These are phyloP conservation scores for Lactarius hatsudake DNA, from an alignment of 768 basidiomycete species.

Conservation along the genomic window DNA sequence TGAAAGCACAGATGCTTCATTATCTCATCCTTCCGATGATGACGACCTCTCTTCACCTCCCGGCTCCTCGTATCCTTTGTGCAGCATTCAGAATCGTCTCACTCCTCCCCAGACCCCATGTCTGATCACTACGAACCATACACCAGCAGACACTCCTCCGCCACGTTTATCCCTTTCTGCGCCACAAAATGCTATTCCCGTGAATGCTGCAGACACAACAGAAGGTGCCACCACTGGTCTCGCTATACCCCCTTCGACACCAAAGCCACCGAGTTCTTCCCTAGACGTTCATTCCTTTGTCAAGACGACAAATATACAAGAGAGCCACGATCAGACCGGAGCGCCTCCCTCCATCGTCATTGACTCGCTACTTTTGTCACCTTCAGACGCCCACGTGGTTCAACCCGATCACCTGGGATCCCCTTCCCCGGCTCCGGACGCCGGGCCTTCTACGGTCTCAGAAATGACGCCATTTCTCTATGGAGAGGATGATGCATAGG, in stretches of 20 bases:
- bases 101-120: background rate
- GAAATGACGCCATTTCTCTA: no score
- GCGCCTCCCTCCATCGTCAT: background rate
- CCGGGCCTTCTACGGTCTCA: no score
- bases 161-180: background rate
- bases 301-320: background rate
- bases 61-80: background rate
- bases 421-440: no score
- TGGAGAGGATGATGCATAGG: no score
- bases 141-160: background rate
- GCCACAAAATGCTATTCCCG: background rate
- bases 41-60: background rate
- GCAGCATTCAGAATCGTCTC: background rate
- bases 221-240: background rate
- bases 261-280: background rate
- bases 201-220: background rate
- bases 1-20: background rate
- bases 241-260: background rate
- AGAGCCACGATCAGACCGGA: background rate
- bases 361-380: background rate
- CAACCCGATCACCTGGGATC: no score
- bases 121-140: background rate
- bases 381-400: no score
- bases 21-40: background rate
- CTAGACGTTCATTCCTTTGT: background rate